Base-by-base conservation (phyloP, 176 grass and related monocot genomes). In the Metroxylon sagu region DNA sequence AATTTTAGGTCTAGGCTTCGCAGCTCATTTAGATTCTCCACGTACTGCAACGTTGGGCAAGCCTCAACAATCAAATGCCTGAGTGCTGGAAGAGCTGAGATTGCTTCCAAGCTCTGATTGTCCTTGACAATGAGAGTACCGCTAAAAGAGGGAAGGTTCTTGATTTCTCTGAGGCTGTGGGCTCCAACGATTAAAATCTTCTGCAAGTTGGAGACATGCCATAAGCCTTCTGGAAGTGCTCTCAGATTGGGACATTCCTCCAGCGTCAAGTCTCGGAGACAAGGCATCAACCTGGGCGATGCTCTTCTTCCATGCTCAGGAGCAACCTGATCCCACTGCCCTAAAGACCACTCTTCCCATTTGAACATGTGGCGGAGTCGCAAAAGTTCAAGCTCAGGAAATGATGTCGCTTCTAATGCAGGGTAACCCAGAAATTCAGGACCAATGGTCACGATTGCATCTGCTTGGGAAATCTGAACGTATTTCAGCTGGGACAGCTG, bases 271-370 rank as follows among this genome's bases (percentile, higher is more conserved):
- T 1, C 0, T 1, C 27, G 5, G 4, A 83, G 19, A 64, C 19
- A 0, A 26, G 80, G 74, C 21, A 79, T 14, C 14, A 66, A 12
- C 14, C 3, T 6, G 14, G 18, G 14, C 1, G 19, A 18, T 21
- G 5, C 23, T 25, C 2, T 56, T 21, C 21, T 56, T 23, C 26
- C 62, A 28, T 18, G 3, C 21, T 23, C 21, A 23, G 21, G 21
- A 4, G 7, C 66, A 25, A 10, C 16, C 18, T 65, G 48, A 23
- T 30, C 15, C 29, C 18, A 49, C 60, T 3, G 26, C 49, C 12
- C 1, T 29, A 82, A 67, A n/a, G 43, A 19, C 79, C 79, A 82
- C 15, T 76, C 61, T 23, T 82, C 52, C 79, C 52, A 77, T 8
- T 72, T 82, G 49, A 12, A 51, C 74, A 83, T 73, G 8, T 59